A percentile compares a stretch with the other conserved stretches of the same genome.
Evolutionary conservation across 495 filamentous ascomycete species (phyloP).

Genomic region (Haplographium delicatum): DNA sequence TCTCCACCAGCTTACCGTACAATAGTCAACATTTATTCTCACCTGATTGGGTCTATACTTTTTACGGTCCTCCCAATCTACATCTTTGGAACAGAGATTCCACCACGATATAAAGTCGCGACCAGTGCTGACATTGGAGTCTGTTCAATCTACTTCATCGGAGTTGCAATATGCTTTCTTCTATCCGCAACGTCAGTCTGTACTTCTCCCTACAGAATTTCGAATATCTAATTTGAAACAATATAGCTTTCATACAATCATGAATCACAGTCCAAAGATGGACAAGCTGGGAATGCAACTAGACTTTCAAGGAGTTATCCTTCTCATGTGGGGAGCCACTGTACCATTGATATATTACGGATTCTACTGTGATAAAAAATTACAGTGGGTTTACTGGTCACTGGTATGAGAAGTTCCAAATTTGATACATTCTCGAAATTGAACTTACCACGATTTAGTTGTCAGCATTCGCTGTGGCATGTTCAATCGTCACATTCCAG

Average conservation of each 20-base stretch:
- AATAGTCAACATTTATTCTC: conserved; percentile 39
- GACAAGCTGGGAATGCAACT: conserved; percentile 38
- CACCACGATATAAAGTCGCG: conserved; percentile 29
- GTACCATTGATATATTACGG: conserved; percentile 48
- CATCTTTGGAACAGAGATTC: conserved; percentile 31
- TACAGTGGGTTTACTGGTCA: conserved; percentile 35
- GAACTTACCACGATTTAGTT: conserved; percentile 1
- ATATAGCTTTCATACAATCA: conserved; percentile 40
- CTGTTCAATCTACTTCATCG: conserved; percentile 41
- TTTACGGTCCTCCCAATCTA: conserved; percentile 37
- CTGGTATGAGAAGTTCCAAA: conserved; percentile 6
- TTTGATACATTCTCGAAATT: conserved; percentile 10
- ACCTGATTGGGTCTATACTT: conserved; percentile 39
- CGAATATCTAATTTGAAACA: conserved; percentile 20
- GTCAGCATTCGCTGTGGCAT: conserved; percentile 27
- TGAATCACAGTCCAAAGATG: conserved; percentile 39
- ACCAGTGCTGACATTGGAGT: conserved; percentile 37
- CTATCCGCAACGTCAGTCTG: conserved; percentile 37
- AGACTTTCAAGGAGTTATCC: conserved; percentile 47
- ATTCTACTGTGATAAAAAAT: conserved; percentile 35
- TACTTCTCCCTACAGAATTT: background rate
- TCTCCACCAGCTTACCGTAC: conserved; percentile 30
- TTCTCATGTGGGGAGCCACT: conserved; percentile 49
- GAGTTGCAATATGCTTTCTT: conserved; percentile 46
- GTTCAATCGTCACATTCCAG: conserved; percentile 33